These are phyloP conservation scores for Moelleriella libera DNA, from an alignment of 2,329 filamentous ascomycete genomes.

Conservation along the genomic window DNA sequence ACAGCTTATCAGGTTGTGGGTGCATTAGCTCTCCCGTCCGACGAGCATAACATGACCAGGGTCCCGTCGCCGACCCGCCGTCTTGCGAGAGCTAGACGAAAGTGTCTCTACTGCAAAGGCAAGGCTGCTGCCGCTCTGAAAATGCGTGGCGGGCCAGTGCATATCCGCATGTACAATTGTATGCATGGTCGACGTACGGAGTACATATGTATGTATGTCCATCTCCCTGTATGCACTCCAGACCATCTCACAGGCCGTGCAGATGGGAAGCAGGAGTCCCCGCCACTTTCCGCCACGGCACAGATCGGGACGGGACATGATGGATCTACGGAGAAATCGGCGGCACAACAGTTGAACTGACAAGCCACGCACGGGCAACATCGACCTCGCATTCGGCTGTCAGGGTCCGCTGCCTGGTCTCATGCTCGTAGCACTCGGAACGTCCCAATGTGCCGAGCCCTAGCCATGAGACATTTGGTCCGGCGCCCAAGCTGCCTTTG, in stretches of 20 bases:
- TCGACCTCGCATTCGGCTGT: too few relatives aligned
- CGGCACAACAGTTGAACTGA: neutral
- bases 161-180: neutral
- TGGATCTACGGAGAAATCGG: neutral
- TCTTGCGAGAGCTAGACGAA: neutral
- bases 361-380: neutral
- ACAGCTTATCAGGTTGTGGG: neutral
- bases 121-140: neutral
- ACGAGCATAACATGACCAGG: conserved; percentile 1
- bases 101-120: neutral
- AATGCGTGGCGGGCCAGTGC: neutral
- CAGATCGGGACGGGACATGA: neutral
- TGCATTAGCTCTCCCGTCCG: conserved; percentile 9
- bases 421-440: too few relatives aligned
- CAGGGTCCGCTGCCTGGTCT: too few relatives aligned
- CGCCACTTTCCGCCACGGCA: neutral
- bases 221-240: neutral
- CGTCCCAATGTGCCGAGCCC: too few relatives aligned
- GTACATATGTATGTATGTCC: neutral
- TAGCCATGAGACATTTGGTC: too few relatives aligned
- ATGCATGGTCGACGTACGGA: neutral
- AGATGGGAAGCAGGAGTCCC: neutral
- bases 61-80: neutral
- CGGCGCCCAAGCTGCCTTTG: too few relatives aligned
- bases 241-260: neutral